Percentiles rank a stretch among this genome's conserved stretches.
phyloP scores from a whole-genome alignment of 371 early-diverging fungal species.

The Choanephora cucurbitarum region DNA sequence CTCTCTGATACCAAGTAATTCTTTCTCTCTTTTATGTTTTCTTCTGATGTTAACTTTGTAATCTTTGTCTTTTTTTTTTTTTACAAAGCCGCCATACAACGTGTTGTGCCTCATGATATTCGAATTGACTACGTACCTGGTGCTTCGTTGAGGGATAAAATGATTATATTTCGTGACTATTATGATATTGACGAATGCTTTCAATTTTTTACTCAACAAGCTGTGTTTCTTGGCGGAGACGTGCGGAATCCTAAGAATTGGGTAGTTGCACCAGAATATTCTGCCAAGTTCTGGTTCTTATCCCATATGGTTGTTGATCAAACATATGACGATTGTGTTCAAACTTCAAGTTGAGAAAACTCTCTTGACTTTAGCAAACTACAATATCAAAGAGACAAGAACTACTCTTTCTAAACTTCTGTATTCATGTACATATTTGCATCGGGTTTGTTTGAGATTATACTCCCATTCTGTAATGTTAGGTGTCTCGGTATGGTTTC shows the following conservation, averaged over 20 bases:
- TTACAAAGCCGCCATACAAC: slow-evolving; percentile 40
- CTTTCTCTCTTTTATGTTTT: background rate
- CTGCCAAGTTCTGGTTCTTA: slow-evolving; percentile 54
- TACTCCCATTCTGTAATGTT: too few species aligned
- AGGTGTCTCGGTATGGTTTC: too few species aligned
- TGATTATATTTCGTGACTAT: slow-evolving; percentile 47
- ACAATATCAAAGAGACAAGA: too few species aligned
- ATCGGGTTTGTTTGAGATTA: too few species aligned
- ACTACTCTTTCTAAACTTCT: too few species aligned
- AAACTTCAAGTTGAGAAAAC: too few species aligned
- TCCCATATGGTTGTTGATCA: slow-evolving; percentile 32
- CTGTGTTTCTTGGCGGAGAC: slow-evolving; percentile 56
- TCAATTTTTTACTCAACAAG: slow-evolving; percentile 38
- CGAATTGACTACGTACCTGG: slow-evolving; percentile 45
- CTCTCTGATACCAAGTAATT: slow-evolving; percentile 42
- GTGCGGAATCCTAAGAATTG: slow-evolving; percentile 49
- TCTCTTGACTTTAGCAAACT: too few species aligned
- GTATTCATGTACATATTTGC: too few species aligned
- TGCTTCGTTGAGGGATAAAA: slow-evolving; percentile 33
- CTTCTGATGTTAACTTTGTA: background rate
- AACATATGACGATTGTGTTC: slow-evolving; percentile 9
- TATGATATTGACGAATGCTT: slow-evolving; percentile 47
- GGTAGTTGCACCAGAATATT: slow-evolving; percentile 42
- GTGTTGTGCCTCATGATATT: slow-evolving; percentile 43
- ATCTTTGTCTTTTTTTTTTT: background rate